These are phyloP conservation scores for Tolypocladium album DNA, from an alignment of 2,329 filamentous ascomycete genomes.

Conservation along the genomic window DNA sequence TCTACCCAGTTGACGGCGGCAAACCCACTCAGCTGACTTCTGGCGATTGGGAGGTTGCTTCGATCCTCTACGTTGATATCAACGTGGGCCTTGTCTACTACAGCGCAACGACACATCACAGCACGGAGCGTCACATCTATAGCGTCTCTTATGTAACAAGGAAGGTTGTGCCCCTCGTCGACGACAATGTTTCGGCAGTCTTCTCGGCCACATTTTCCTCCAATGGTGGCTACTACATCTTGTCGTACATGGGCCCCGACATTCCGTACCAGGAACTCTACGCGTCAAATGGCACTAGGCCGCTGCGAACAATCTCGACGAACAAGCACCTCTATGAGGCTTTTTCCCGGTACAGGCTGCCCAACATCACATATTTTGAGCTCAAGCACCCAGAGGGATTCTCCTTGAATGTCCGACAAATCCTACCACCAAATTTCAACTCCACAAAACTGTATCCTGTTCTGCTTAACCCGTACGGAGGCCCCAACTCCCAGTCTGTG, in stretches of 20 bases:
- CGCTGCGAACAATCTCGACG: constrained; percentile 47
- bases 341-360: constrained; percentile 50
- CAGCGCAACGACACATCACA: constrained; percentile 53
- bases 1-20: constrained; percentile 47
- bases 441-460: constrained; percentile 52
- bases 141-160: constrained; percentile 48
- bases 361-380: constrained; percentile 53
- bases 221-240: constrained; percentile 51
- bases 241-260: constrained; percentile 54
- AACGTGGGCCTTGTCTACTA: constrained; percentile 49
- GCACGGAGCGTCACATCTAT: constrained; percentile 58
- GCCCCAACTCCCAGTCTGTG: constrained; percentile 52
- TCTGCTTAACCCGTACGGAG: constrained; percentile 58
- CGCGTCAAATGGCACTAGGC: constrained; percentile 36
- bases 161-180: constrained; percentile 48
- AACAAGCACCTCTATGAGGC: constrained; percentile 45
- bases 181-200: constrained; percentile 45
- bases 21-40: constrained; percentile 46
- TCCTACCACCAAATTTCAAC: constrained; percentile 54
- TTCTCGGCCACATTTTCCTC: constrained; percentile 58
- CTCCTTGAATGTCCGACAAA: constrained; percentile 53
- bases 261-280: constrained; percentile 62
- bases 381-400: constrained; percentile 51
- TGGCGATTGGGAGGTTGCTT: constrained; percentile 55
- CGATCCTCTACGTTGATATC: constrained; percentile 49